Base-by-base conservation (phyloP, 495 filamentous ascomycete genomes). In the Xylaria curta region DNA sequence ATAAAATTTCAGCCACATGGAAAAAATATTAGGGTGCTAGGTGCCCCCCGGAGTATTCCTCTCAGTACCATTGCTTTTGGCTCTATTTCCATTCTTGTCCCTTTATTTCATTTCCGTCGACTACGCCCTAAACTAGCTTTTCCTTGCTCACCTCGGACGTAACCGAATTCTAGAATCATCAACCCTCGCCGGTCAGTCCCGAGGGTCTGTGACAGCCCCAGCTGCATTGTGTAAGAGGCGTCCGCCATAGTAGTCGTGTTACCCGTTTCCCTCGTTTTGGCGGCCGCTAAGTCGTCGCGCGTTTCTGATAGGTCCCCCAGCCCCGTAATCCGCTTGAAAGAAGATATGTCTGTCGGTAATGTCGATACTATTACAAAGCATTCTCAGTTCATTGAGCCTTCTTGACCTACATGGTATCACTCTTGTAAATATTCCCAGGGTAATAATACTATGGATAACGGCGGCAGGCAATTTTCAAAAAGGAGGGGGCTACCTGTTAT, bases 131-230 rank as follows among this genome's bases (percentile, higher is more conserved):
- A 33, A 47, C 40, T 28, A 46, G 56, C 9, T 21, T 4, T 70
- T 24, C 44, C 24, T 56, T 46, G 33, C 58, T 56, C 19, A 53
- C 31, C 31, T 63, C 68, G 68, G 59, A 49, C 46, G 28, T 53
- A 51, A 28, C 68, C 58, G 65, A 70, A 17, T 15, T 54, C 44
- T 63, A n/a, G 46, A 63, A 42, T 36, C n/a, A 31, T 54, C 26
- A 56, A 53, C 59, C 64, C 68, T 70, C 68, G 64, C 59, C 56
- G 68, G 60, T 70, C 59, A 19, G 46, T 64, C 46, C 59, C 36
- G 38, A 21, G 51, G 42, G 3, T 47, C 3, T 63, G 40, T 54
- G 40, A 62, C 56, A 9, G 56, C 21, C 10, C 42, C 56, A 69
- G 42, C n/a, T 47, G 46, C 28, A 31, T 70, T 36, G 24, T 64